These are phyloP conservation scores for Phtheirospermum japonicum DNA, from an alignment of 257 asterid species.

Conservation along the genomic window DNA sequence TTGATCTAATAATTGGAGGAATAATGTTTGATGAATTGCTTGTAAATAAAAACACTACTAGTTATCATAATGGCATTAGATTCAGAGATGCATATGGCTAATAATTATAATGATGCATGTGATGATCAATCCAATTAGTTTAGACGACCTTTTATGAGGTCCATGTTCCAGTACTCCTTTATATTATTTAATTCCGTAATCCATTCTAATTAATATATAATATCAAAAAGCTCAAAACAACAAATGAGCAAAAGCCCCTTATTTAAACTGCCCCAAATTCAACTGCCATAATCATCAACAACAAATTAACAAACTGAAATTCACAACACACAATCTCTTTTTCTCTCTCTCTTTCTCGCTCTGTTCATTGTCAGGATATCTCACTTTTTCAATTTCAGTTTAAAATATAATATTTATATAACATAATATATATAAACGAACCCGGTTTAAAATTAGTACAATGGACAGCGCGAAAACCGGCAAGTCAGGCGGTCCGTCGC, in stretches of 20 bases:
- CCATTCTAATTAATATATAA: neutral
- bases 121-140: neutral
- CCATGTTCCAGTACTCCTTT: neutral
- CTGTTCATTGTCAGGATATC: no score
- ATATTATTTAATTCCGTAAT: neutral
- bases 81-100: neutral
- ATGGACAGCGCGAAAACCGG: constrained; percentile 27
- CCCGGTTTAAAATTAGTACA: neutral
- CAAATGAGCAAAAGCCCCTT: neutral
- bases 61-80: neutral
- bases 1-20: constrained; percentile 32
- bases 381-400: no score
- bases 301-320: neutral
- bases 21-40: neutral
- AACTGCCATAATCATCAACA: neutral
- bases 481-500: constrained; percentile 39
- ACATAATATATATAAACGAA: no score
- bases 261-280: neutral
- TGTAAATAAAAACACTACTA: neutral
- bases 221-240: no score
- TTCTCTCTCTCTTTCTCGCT: no score
- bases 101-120: neutral
- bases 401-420: no score
- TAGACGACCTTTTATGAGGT: neutral
- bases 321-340: no score